Conservation (phyloP, 192 early-diverging fungal genomes). For the Polychytrium aggregatum region DNA sequence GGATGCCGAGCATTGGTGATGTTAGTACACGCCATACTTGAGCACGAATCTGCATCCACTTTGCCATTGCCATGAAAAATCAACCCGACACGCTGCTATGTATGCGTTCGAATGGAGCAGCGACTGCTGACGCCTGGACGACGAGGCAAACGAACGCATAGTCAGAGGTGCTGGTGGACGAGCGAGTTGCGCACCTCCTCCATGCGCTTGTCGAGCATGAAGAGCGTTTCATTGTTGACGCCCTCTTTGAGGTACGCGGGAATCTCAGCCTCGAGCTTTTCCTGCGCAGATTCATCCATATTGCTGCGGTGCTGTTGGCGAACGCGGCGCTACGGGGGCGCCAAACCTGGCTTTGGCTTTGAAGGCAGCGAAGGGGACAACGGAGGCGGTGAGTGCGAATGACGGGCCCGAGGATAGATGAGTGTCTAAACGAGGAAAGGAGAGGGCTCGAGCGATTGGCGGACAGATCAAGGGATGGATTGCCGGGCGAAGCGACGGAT, state of each 20-base stretch:
- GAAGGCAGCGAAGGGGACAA: no score
- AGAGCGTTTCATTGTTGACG: slow-evolving; percentile 26
- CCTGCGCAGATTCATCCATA: no score
- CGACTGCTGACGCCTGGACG: background rate
- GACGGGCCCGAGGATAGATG: no score
- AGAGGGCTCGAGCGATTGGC: no score
- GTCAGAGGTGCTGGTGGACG: background rate
- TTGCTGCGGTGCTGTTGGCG: no score
- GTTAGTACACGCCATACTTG: background rate
- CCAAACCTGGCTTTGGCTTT: no score
- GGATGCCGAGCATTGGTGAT: background rate
- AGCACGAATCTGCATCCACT: background rate
- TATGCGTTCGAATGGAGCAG: background rate
- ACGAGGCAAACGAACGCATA: background rate
- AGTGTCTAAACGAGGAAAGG: no score
- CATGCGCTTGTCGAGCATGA: slow-evolving; percentile 33
- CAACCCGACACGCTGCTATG: background rate
- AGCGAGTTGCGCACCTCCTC: slow-evolving; percentile 39
- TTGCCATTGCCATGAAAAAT: background rate
- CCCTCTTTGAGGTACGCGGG: slow-evolving; percentile 32
- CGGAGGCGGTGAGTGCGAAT: no score
- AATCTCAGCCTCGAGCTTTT: slow-evolving; percentile 30
- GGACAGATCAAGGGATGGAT: no score
- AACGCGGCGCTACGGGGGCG: no score
- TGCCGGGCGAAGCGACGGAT: no score